phyloP scores from a whole-genome alignment of 1,139 yeast species.

The Saccharomycopsis phalli region DNA sequence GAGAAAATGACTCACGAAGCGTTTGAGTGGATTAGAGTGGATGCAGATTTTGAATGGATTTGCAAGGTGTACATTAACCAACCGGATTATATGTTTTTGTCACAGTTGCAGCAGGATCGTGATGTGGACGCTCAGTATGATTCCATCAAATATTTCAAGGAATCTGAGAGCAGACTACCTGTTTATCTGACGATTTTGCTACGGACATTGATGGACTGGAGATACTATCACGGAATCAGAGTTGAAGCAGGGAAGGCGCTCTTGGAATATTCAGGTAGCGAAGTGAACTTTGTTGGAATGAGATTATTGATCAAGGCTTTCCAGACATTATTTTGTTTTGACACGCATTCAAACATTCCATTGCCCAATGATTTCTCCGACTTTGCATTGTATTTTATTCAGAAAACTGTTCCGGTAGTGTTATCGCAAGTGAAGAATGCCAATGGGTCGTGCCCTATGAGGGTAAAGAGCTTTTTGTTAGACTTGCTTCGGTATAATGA shows the following conservation, averaged over 20 bases:
- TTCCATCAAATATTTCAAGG: slow-evolving; percentile 67
- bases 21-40: slow-evolving; percentile 95
- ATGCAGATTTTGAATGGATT: slow-evolving; percentile 97
- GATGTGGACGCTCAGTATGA: slow-evolving; percentile 95
- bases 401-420: slow-evolving; percentile 57
- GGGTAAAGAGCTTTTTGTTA: slow-evolving; percentile 53
- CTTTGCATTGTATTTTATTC: slow-evolving; percentile 56
- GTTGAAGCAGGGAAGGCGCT: slow-evolving; percentile 80
- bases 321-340: slow-evolving; percentile 65
- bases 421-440: slow-evolving; percentile 53
- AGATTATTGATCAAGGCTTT: slow-evolving; percentile 65
- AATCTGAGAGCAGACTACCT: slow-evolving; percentile 43
- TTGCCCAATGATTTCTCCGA: slow-evolving; percentile 72
- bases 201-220: slow-evolving; percentile 71
- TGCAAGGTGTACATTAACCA: slow-evolving; percentile 73
- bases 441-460: slow-evolving; percentile 58
- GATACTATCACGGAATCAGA: slow-evolving; percentile 87
- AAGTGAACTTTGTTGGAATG: slow-evolving; percentile 61
- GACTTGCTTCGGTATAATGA: slow-evolving; percentile 79
- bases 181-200: slow-evolving; percentile 72
- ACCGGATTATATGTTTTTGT: slow-evolving; percentile 91
- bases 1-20: slow-evolving; percentile 70
- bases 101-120: slow-evolving; percentile 88
- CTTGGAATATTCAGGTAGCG: slow-evolving; percentile 54
- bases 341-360: slow-evolving; percentile 42